Evolutionary conservation across 495 filamentous ascomycete species (phyloP).

Genomic region (Xylaria bambusicola): DNA sequence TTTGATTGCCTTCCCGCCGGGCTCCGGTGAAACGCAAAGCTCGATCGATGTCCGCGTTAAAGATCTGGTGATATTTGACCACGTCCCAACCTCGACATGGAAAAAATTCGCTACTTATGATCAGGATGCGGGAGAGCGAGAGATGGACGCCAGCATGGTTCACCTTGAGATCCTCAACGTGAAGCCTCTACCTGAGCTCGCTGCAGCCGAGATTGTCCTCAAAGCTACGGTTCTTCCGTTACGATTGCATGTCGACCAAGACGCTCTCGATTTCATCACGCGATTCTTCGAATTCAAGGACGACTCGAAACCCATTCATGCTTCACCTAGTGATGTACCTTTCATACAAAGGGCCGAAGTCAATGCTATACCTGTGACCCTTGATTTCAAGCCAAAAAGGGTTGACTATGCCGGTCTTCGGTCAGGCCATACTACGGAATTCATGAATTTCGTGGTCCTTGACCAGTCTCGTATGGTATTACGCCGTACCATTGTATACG

Average conservation of each 20-base stretch:
- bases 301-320: constrained; percentile 55
- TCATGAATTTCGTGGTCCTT: constrained; percentile 98
- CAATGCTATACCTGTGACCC: constrained; percentile 74
- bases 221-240: constrained; percentile 84
- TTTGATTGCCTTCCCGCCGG: constrained; percentile 78
- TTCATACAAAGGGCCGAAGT: constrained; percentile 92
- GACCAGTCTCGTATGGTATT: constrained; percentile 87
- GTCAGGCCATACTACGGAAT: constrained; percentile 97
- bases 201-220: constrained; percentile 87
- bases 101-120: constrained; percentile 96
- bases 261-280: constrained; percentile 95
- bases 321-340: constrained; percentile 68
- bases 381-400: constrained; percentile 97
- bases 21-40: constrained; percentile 76
- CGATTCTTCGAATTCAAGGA: constrained; percentile 98
- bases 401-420: constrained; percentile 92
- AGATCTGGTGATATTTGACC: constrained; percentile 90
- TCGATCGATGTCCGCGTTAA: constrained; percentile 80
- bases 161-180: constrained; percentile 88
- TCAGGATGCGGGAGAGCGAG: constrained; percentile 78
- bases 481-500: constrained; percentile 87
- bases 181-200: constrained; percentile 76
- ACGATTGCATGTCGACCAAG: constrained; percentile 94
- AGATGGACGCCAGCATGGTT: constrained; percentile 83
- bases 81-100: constrained; percentile 95